phyloP scores from a whole-genome alignment of 495 filamentous ascomycete genomes.

The Articulospora tetracladia region DNA sequence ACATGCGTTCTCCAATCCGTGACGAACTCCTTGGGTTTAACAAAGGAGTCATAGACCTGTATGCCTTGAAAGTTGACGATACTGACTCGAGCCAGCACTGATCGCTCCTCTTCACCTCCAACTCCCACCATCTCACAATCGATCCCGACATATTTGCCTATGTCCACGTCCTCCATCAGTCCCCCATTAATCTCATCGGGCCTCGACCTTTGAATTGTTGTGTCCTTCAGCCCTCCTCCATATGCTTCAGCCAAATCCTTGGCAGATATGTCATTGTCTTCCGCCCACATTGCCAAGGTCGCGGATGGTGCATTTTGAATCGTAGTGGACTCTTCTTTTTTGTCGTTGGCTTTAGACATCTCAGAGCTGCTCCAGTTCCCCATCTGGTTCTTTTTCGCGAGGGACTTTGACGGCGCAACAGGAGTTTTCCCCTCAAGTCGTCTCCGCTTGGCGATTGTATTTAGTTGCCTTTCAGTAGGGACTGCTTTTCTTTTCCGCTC shows the following conservation, averaged over 20 bases:
- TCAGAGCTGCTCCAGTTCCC: slow-evolving; percentile 3
- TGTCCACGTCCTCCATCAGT: slow-evolving; percentile 40
- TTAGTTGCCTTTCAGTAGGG: slow-evolving; percentile 18
- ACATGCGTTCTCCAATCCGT: slow-evolving; percentile 88
- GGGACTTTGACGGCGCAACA: slow-evolving; percentile 5
- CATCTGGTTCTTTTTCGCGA: slow-evolving; percentile 19
- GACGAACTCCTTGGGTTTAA: slow-evolving; percentile 68
- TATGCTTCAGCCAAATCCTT: slow-evolving; percentile 61
- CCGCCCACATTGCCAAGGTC: slow-evolving; percentile 39
- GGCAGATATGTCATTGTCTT: slow-evolving; percentile 58
- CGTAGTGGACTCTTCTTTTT: not conserved
- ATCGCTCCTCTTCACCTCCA: slow-evolving; percentile 63
- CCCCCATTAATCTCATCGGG: slow-evolving; percentile 45
- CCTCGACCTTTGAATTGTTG: slow-evolving; percentile 20
- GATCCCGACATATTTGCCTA: slow-evolving; percentile 85
- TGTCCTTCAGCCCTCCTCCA: slow-evolving; percentile 35
- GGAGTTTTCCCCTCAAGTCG: slow-evolving; percentile 22
- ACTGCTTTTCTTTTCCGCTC: slow-evolving; percentile 28
- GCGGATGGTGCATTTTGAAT: slow-evolving; percentile 17
- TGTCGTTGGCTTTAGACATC: not conserved
- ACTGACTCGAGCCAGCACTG: slow-evolving; percentile 76
- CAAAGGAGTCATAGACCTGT: slow-evolving; percentile 88
- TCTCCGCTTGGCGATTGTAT: slow-evolving; percentile 23
- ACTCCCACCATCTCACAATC: slow-evolving; percentile 99
- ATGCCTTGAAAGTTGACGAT: slow-evolving; percentile 89